These are phyloP conservation scores for Solanum virginianum DNA, from an alignment of 257 asterid species.

Conservation along the genomic window DNA sequence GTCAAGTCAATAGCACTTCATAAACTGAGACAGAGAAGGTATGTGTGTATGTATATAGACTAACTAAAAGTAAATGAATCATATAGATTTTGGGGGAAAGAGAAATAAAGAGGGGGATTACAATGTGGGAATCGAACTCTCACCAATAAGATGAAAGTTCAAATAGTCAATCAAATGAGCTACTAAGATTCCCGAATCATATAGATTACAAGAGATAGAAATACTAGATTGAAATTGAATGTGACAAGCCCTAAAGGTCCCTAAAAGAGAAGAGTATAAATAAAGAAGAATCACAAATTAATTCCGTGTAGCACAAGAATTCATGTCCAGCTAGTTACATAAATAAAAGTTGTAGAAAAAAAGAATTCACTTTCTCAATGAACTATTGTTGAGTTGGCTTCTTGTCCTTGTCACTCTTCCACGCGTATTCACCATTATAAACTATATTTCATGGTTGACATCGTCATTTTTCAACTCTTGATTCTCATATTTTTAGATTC, in stretches of 20 bases:
- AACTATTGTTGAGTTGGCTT: neutral
- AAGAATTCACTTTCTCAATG: neutral
- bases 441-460: neutral
- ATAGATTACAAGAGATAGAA: no score
- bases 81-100: no score
- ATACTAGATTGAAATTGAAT: no score
- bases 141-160: no score
- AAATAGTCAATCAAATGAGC: no score
- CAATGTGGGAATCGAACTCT: no score
- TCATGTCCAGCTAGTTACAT: neutral
- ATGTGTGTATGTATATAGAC: no score
- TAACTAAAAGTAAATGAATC: no score
- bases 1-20: no score
- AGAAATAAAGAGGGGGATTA: no score
- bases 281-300: neutral
- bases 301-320: neutral
- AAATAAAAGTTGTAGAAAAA: neutral
- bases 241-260: neutral
- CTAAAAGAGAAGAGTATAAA: neutral
- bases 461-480: neutral
- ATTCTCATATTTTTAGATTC: neutral
- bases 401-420: neutral
- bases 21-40: no score
- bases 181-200: no score
- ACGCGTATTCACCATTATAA: slow-evolving; percentile 1